A percentile compares a stretch with the other conserved stretches of the same genome.
Evolutionary conservation across 768 basidiomycete species (phyloP).

Genomic region (Boletus vermiculosoides): DNA sequence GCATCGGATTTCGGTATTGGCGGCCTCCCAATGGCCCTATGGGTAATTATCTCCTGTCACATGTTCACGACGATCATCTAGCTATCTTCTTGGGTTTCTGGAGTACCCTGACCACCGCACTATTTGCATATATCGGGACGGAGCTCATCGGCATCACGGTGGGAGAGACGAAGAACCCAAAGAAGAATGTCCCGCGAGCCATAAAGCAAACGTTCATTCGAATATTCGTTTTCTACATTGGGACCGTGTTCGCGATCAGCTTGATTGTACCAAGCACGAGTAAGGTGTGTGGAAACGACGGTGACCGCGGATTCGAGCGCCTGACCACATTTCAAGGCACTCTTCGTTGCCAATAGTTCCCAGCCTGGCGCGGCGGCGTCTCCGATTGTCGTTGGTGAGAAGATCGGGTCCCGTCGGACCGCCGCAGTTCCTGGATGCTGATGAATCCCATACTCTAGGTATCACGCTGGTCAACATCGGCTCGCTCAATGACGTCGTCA

Average conservation of each 20-base stretch:
- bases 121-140: slow-evolving; percentile 74
- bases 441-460: not conserved
- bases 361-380: slow-evolving; percentile 55
- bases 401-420: slow-evolving; percentile 25
- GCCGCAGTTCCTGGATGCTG: not conserved
- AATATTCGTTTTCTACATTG: slow-evolving; percentile 63
- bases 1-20: slow-evolving; percentile 45
- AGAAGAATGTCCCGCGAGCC: slow-evolving; percentile 72
- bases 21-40: slow-evolving; percentile 51
- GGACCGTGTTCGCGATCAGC: slow-evolving; percentile 70
- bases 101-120: slow-evolving; percentile 66
- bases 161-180: slow-evolving; percentile 65
- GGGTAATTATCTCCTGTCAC: slow-evolving; percentile 48
- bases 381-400: slow-evolving; percentile 59
- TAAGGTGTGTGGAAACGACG: slow-evolving; percentile 37
- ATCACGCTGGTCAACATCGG: slow-evolving; percentile 49
- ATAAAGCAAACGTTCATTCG: slow-evolving; percentile 64
- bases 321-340: slow-evolving; percentile 1
- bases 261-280: slow-evolving; percentile 65
- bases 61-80: slow-evolving; percentile 48
- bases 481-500: slow-evolving; percentile 50
- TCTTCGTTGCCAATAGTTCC: slow-evolving; percentile 41
- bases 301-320: slow-evolving; percentile 20
- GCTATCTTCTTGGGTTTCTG: slow-evolving; percentile 70
- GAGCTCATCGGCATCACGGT: slow-evolving; percentile 71